Conservation (phyloP, 345 rosid genomes). For the Gossypium raimondii region DNA sequence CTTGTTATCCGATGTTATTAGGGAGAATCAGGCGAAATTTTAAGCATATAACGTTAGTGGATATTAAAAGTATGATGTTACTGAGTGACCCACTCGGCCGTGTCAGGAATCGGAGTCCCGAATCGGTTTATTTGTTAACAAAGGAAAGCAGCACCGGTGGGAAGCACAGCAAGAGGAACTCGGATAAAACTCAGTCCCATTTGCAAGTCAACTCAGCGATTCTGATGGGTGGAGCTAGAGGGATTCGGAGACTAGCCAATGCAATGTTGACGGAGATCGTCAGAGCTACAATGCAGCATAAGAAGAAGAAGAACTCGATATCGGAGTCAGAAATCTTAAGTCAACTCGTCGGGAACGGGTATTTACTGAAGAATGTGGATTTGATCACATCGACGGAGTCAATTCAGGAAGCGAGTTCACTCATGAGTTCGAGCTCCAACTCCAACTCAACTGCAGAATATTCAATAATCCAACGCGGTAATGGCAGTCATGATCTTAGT, state of each 20-base stretch:
- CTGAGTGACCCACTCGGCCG: constrained; percentile 71
- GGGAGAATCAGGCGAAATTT: constrained; percentile 77
- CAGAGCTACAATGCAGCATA: constrained; percentile 57
- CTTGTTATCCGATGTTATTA: constrained; percentile 79
- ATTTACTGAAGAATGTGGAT: constrained; percentile 42
- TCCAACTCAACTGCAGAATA: constrained; percentile 27
- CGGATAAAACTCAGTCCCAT: constrained; percentile 39
- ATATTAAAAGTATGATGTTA: constrained; percentile 45
- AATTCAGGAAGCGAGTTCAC: constrained; percentile 46
- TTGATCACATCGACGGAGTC: constrained; percentile 43
- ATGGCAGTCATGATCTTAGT: constrained; percentile 25
- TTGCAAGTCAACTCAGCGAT: constrained; percentile 45
- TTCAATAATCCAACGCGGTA: constrained; percentile 38
- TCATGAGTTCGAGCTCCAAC: constrained; percentile 27
- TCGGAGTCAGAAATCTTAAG: constrained; percentile 58
- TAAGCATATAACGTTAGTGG: constrained; percentile 65
- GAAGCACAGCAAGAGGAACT: constrained; percentile 29
- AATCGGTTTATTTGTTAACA: constrained; percentile 43
- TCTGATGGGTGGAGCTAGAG: constrained; percentile 68
- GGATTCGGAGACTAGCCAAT: constrained; percentile 58
- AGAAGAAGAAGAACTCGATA: constrained; percentile 39
- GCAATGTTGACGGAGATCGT: constrained; percentile 73
- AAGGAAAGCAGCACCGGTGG: constrained; percentile 20
- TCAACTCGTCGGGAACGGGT: constrained; percentile 55
- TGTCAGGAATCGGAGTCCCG: constrained; percentile 54